These are phyloP conservation scores for Fusarium tupiense DNA, from an alignment of 2,329 filamentous ascomycete genomes.

Conservation along the genomic window DNA sequence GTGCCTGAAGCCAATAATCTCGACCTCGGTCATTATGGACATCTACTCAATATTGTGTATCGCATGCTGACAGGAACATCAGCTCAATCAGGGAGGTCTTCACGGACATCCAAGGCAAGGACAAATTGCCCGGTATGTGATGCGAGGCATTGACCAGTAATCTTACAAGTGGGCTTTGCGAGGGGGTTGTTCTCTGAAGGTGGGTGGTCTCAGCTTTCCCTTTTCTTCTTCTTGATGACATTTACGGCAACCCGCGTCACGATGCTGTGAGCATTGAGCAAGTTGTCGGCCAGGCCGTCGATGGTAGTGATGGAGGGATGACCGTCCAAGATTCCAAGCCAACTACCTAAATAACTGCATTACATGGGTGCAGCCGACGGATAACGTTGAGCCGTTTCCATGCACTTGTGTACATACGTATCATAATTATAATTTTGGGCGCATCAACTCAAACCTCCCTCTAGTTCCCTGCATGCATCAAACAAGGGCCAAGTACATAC, in stretches of 20 bases:
- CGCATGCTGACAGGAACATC: neutral
- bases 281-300: constrained; percentile 15
- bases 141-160: constrained; percentile 42
- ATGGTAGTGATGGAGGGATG: neutral
- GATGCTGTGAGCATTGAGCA: constrained; percentile 10
- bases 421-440: constrained; percentile 1
- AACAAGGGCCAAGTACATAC: too few species aligned
- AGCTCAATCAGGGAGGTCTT: constrained; percentile 10
- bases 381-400: constrained; percentile 25
- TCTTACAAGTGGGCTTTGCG: constrained; percentile 38
- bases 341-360: neutral
- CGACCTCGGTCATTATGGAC: neutral
- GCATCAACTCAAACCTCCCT: neutral
- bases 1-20: constrained; percentile 11
- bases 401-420: neutral
- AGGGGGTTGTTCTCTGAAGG: constrained; percentile 10
- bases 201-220: constrained; percentile 38
- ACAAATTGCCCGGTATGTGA: constrained; percentile 9
- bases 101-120: neutral
- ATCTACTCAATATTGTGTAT: constrained; percentile 7
- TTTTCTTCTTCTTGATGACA: constrained; percentile 7
- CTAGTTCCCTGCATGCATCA: constrained; percentile 4
- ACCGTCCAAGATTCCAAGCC: neutral
- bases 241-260: constrained; percentile 13
- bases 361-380: constrained; percentile 13